A percentile compares a stretch with the other conserved stretches of the same genome.
phyloP scores from a whole-genome alignment of 371 early-diverging fungal genomes.

The Mucor racemosus region DNA sequence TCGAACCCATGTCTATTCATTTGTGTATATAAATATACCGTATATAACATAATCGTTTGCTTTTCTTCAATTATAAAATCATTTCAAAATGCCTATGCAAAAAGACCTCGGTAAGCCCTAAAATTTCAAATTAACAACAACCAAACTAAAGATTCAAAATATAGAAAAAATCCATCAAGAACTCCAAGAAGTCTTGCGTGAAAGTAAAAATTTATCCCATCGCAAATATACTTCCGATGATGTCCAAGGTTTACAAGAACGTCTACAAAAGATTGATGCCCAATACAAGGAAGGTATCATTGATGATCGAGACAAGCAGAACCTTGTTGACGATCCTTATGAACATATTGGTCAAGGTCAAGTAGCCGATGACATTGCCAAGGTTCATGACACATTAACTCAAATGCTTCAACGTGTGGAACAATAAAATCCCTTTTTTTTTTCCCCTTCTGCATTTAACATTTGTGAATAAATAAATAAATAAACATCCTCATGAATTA shows the following conservation, averaged over 20 bases:
- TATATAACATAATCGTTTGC: too few relatives aligned
- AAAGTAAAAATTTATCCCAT: slow-evolving; percentile 17
- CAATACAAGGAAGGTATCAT: slow-evolving; percentile 36
- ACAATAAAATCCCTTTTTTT: slow-evolving; percentile 11
- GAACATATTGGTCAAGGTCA: slow-evolving; percentile 34
- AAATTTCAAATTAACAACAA: background rate
- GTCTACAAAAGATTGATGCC: slow-evolving; percentile 31
- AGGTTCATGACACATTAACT: slow-evolving; percentile 28
- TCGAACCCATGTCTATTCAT: background rate
- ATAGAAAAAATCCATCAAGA: slow-evolving; percentile 26
- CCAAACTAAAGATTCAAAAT: background rate
- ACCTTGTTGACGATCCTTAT: slow-evolving; percentile 33
- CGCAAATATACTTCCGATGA: slow-evolving; percentile 23
- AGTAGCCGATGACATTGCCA: slow-evolving; percentile 35
- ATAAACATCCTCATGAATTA: background rate
- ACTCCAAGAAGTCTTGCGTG: slow-evolving; percentile 19
- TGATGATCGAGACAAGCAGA: slow-evolving; percentile 18
- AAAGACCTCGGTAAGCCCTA: slow-evolving; percentile 18
- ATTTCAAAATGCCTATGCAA: slow-evolving; percentile 22
- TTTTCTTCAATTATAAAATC: too few relatives aligned
- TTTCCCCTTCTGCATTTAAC: background rate
- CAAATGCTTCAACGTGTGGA: slow-evolving; percentile 27
- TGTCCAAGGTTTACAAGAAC: slow-evolving; percentile 23
- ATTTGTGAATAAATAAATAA: slow-evolving; percentile 7
- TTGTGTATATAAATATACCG: background rate